Evolutionary conservation across 2,329 filamentous ascomycete species (phyloP).

Genomic region (Colletotrichum acutatum): DNA sequence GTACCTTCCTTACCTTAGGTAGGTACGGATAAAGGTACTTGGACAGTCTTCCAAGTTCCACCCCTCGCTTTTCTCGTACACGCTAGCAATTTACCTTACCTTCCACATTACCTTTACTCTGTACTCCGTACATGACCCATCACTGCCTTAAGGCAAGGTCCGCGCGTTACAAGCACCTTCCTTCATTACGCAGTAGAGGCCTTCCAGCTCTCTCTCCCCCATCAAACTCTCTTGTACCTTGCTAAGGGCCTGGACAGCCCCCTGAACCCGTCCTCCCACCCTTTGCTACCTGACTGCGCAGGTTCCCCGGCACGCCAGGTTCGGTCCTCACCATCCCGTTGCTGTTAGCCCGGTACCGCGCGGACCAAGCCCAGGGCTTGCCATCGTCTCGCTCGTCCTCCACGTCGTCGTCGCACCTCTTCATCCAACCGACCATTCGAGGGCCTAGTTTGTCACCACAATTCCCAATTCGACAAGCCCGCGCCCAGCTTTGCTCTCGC

Average conservation of each 20-base stretch:
- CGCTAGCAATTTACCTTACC: constrained; percentile 8
- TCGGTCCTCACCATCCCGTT: constrained; percentile 2
- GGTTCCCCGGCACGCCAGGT: background rate
- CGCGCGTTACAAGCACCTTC: constrained; percentile 20
- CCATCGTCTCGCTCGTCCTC: constrained; percentile 30
- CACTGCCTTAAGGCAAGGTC: constrained; percentile 10
- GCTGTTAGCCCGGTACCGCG: constrained; percentile 12
- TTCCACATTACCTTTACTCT: background rate
- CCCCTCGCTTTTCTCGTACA: background rate
- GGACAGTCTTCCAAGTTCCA: too few relatives aligned
- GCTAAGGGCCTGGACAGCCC: constrained; percentile 20
- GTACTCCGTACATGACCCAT: background rate
- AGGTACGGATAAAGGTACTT: too few relatives aligned
- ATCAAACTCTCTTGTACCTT: constrained; percentile 25
- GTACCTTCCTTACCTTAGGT: background rate
- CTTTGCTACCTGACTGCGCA: too few relatives aligned
- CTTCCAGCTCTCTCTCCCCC: constrained; percentile 1
- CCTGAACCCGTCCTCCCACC: constrained; percentile 24
- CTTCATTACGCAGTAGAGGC: constrained; percentile 14
- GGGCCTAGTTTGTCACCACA: constrained; percentile 24
- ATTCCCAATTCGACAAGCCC: constrained; percentile 15
- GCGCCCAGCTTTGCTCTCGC: constrained; percentile 22
- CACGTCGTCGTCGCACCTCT: constrained; percentile 34
- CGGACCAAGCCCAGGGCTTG: constrained; percentile 31
- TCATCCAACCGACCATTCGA: constrained; percentile 27